Evolutionary conservation across 306 rosid genomes (phyloP).

Genomic region (Quercus variabilis): DNA sequence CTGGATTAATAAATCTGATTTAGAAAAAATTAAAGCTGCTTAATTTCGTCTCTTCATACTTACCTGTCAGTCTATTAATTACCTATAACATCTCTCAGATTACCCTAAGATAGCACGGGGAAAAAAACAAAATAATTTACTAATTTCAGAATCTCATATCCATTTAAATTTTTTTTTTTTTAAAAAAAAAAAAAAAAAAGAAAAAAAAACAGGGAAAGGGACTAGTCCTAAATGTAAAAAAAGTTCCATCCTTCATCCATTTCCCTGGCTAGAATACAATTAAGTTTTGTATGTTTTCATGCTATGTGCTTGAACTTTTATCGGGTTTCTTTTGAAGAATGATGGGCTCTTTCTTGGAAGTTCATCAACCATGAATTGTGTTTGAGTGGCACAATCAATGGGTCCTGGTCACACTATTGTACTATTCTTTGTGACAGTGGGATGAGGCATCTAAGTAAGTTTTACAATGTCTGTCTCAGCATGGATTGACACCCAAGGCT

Average conservation of each 20-base stretch:
- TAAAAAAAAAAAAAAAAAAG: not conserved
- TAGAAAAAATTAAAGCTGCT: slow-evolving; percentile 49
- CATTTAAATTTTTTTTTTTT: too few relatives aligned
- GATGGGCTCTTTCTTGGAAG: not conserved
- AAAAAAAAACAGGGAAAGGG: not conserved
- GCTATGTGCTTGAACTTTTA: not conserved
- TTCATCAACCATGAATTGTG: too few relatives aligned
- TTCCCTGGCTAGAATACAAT: not conserved
- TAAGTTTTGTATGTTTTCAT: not conserved
- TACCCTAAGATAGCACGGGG: slow-evolving; percentile 52
- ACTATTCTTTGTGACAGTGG: too few relatives aligned
- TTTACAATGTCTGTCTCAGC: too few relatives aligned
- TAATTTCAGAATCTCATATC: slow-evolving; percentile 1
- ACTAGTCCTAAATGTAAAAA: not conserved
- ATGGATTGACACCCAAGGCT: slow-evolving; percentile 70
- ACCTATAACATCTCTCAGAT: slow-evolving; percentile 78
- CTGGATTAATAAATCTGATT: slow-evolving; percentile 62
- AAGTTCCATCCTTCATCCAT: not conserved
- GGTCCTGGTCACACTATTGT: too few relatives aligned
- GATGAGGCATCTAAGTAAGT: too few relatives aligned
- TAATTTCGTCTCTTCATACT: slow-evolving; percentile 56
- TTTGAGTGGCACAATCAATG: too few relatives aligned
- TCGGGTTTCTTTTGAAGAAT: not conserved
- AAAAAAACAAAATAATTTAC: slow-evolving; percentile 1
- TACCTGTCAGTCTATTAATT: slow-evolving; percentile 43